Conservation (phyloP, 2,329 filamentous ascomycete species). For the Juglanconis sp. region DNA sequence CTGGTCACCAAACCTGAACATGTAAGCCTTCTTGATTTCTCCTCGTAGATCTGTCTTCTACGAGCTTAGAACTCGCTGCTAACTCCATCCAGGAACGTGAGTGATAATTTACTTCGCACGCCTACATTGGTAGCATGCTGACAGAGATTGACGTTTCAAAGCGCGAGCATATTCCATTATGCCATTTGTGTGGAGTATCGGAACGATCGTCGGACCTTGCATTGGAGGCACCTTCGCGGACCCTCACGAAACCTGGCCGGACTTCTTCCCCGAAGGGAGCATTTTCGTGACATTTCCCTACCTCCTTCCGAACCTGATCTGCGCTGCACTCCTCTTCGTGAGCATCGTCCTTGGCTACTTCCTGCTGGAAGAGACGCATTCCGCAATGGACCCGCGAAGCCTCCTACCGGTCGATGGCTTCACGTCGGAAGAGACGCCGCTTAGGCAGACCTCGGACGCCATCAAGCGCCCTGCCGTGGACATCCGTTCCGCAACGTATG, state of each 20-base stretch:
- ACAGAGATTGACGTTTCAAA: constrained; percentile 31
- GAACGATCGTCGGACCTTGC: constrained; percentile 83
- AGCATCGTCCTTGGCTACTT: constrained; percentile 80
- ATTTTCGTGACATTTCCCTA: constrained; percentile 81
- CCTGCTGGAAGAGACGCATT: constrained; percentile 84
- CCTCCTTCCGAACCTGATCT: constrained; percentile 84
- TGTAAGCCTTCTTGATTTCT: constrained; percentile 43
- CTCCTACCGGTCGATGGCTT: constrained; percentile 46
- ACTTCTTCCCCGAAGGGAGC: constrained; percentile 61
- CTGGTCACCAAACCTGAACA: constrained; percentile 79
- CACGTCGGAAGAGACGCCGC: constrained; percentile 65
- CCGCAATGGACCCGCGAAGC: constrained; percentile 65
- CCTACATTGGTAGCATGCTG: not conserved
- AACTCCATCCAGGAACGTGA: constrained; percentile 32
- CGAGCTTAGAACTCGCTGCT: not conserved
- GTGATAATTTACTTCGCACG: constrained; percentile 39
- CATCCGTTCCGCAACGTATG: constrained; percentile 74
- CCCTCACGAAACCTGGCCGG: constrained; percentile 71
- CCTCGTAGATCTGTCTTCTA: not conserved
- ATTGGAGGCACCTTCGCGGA: constrained; percentile 85
- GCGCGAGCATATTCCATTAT: constrained; percentile 85
- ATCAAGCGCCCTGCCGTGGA: constrained; percentile 71
- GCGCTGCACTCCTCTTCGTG: constrained; percentile 69
- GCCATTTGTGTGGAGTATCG: constrained; percentile 91
- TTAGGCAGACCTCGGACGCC: constrained; percentile 72